These are phyloP conservation scores for Camillea tinctor DNA, from an alignment of 2,329 filamentous ascomycete species.

Conservation along the genomic window DNA sequence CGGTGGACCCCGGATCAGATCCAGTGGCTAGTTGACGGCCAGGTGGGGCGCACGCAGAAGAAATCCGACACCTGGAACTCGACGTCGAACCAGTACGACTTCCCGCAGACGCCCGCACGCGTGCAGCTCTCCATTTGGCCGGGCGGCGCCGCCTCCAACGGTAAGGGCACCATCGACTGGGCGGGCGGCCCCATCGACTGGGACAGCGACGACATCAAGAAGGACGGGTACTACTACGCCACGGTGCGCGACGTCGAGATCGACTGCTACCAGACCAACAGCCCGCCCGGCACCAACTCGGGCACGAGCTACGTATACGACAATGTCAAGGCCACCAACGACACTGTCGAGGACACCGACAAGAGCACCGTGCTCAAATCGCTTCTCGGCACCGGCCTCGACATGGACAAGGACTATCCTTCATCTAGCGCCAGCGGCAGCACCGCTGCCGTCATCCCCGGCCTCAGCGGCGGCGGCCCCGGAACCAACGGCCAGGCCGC, in stretches of 20 bases:
- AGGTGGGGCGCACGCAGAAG: slow-evolving; percentile 70
- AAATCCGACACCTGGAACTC: slow-evolving; percentile 82
- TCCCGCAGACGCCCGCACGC: slow-evolving; percentile 86
- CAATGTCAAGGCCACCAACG: slow-evolving; percentile 63
- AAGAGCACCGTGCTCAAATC: slow-evolving; percentile 75
- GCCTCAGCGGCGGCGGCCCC: slow-evolving; percentile 30
- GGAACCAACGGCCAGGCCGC: slow-evolving; percentile 34
- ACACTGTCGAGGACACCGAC: slow-evolving; percentile 73
- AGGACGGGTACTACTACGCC: slow-evolving; percentile 85
- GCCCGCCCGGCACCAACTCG: slow-evolving; percentile 64
- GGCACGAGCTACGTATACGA: slow-evolving; percentile 76
- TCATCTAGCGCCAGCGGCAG: slow-evolving; percentile 33
- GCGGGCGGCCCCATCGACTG: slow-evolving; percentile 89
- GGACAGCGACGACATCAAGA: slow-evolving; percentile 76
- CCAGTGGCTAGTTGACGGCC: slow-evolving; percentile 83
- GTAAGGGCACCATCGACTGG: slow-evolving; percentile 83
- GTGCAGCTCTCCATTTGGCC: slow-evolving; percentile 97
- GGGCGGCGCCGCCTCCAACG: slow-evolving; percentile 76
- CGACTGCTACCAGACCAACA: slow-evolving; percentile 72
- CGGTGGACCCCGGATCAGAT: slow-evolving; percentile 87
- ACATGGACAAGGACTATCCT: slow-evolving; percentile 54
- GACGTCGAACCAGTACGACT: slow-evolving; percentile 78
- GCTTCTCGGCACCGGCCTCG: slow-evolving; percentile 74
- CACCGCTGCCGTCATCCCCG: slow-evolving; percentile 27
- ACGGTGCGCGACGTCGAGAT: slow-evolving; percentile 75